Conservation (phyloP, 169 alveolate genomes). For the Plasmodium billcollinsi region DNA sequence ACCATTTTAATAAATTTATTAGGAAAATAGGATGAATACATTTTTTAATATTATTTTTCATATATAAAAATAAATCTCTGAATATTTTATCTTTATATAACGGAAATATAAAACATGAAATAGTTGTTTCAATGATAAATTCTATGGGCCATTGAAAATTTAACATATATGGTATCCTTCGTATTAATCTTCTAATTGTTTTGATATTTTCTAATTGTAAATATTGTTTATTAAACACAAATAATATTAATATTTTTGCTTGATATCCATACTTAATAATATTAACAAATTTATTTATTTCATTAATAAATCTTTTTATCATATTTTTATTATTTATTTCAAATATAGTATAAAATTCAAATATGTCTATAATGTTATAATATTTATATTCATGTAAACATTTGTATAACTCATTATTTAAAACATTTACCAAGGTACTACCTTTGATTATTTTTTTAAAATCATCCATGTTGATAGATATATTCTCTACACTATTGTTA, state of each 20-base stretch:
- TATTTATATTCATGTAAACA: constrained; percentile 59
- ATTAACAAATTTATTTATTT: constrained; percentile 39
- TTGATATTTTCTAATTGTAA: constrained; percentile 47
- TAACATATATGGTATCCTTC: constrained; percentile 59
- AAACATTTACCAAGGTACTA: constrained; percentile 15
- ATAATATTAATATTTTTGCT: constrained; percentile 52
- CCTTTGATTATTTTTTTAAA: background rate
- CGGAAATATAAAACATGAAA: constrained; percentile 36
- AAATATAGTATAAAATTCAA: constrained; percentile 49
- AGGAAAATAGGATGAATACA: constrained; percentile 38
- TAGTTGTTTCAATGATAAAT: constrained; percentile 38
- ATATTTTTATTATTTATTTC: constrained; percentile 24
- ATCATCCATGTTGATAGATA: background rate
- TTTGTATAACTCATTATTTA: constrained; percentile 24
- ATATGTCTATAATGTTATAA: constrained; percentile 50
- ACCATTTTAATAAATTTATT: constrained; percentile 16
- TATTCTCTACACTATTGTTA: background rate
- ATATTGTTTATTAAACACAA: constrained; percentile 33
- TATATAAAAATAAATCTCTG: constrained; percentile 33
- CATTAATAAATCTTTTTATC: constrained; percentile 49
- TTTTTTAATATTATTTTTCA: constrained; percentile 57
- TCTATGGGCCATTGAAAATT: constrained; percentile 72
- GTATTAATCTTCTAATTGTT: constrained; percentile 28
- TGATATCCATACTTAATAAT: constrained; percentile 69
- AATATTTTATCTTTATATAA: constrained; percentile 11